These are phyloP conservation scores for Chalciporus sp. DNA, from an alignment of 1,284 basidiomycete genomes.

Conservation along the genomic window DNA sequence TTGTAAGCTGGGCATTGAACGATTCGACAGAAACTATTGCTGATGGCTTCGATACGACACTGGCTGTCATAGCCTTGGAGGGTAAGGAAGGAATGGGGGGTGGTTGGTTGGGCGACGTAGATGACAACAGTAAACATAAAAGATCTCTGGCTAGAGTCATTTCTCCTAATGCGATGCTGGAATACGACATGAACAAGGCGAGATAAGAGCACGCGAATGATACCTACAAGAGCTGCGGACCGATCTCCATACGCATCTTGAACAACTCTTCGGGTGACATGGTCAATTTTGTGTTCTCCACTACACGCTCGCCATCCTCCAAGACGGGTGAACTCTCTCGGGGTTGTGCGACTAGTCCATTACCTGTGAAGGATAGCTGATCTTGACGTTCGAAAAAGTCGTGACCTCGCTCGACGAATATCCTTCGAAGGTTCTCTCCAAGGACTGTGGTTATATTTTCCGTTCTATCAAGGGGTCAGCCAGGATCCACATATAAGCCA, in stretches of 20 bases:
- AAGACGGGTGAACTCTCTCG: slow-evolving; percentile 27
- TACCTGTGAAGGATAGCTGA: slow-evolving; percentile 29
- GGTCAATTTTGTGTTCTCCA: slow-evolving; percentile 38
- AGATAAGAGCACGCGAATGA: not conserved
- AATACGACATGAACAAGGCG: slow-evolving; percentile 19
- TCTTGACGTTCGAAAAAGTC: slow-evolving; percentile 72
- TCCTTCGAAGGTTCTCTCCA: slow-evolving; percentile 63
- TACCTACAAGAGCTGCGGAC: slow-evolving; percentile 70
- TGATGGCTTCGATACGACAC: slow-evolving; percentile 63
- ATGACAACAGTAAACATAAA: slow-evolving; percentile 55
- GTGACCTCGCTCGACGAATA: slow-evolving; percentile 69
- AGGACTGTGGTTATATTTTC: slow-evolving; percentile 54
- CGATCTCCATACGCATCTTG: slow-evolving; percentile 70
- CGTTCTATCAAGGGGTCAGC: slow-evolving; percentile 42
- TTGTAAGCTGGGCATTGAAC: slow-evolving; percentile 71
- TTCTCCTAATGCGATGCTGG: slow-evolving; percentile 73
- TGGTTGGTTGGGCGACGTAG: slow-evolving; percentile 33
- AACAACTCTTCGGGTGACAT: slow-evolving; percentile 77
- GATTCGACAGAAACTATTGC: slow-evolving; percentile 69
- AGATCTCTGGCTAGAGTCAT: slow-evolving; percentile 75
- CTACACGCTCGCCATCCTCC: slow-evolving; percentile 32
- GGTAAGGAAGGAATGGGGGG: slow-evolving; percentile 25
- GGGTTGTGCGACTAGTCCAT: slow-evolving; percentile 24
- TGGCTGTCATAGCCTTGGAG: slow-evolving; percentile 55
- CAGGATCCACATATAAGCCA: slow-evolving; percentile 13